Conservation (phyloP, 73 alveolate species). For the Uronychia setigera region DNA sequence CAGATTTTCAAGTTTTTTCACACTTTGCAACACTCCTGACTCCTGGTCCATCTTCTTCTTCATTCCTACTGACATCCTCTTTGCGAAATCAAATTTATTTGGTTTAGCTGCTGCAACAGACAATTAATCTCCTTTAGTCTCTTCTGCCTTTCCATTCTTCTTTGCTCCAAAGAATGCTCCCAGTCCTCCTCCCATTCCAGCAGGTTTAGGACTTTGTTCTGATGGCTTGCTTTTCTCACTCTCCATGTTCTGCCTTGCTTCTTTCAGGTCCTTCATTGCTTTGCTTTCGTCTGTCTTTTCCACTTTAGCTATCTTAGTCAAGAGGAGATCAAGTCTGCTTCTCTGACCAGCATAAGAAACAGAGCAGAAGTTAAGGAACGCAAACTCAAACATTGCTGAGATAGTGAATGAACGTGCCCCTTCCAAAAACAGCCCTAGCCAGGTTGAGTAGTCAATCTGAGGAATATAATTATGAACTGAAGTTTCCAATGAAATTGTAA, state of each 20-base stretch:
- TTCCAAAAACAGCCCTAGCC: constrained; percentile 6
- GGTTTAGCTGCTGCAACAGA: neutral
- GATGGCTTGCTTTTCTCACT: neutral
- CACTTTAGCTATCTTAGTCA: neutral
- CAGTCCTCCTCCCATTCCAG: neutral
- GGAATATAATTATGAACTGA: neutral
- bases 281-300: neutral
- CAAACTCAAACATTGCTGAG: constrained; percentile 5
- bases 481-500: neutral
- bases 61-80: neutral
- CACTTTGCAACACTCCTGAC: neutral
- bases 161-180: neutral
- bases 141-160: neutral
- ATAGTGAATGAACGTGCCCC: constrained; percentile 14
- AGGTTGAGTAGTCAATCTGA: neutral
- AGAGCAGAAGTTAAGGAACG: neutral
- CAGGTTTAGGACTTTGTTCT: neutral
- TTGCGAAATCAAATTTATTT: neutral
- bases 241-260: neutral
- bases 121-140: neutral
- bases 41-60: neutral
- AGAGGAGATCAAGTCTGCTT: neutral
- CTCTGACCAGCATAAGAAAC: constrained; percentile 1
- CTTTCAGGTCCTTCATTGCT: neutral
- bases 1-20: neutral